Conservation (phyloP, 1,139 yeast species). For the Diutina ranongensis region DNA sequence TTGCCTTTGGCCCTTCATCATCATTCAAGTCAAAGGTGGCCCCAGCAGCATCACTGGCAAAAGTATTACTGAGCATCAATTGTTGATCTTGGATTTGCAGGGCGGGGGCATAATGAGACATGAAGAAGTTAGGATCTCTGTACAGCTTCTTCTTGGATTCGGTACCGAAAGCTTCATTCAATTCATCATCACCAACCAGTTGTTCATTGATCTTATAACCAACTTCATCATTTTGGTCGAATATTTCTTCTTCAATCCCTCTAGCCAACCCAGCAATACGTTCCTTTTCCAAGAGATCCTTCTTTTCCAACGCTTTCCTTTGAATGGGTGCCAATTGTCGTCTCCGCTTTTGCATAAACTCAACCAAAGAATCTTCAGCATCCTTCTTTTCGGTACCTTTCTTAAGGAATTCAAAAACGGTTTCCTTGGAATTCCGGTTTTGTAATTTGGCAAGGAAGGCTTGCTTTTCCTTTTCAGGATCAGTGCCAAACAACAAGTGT, state of each 20-base stretch:
- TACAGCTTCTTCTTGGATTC: conserved; percentile 44
- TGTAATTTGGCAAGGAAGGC: conserved; percentile 59
- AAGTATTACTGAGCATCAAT: conserved; percentile 41
- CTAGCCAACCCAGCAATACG: conserved; percentile 67
- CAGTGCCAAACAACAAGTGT: conserved; percentile 65
- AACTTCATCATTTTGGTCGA: conserved; percentile 42
- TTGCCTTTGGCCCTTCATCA: conserved; percentile 61
- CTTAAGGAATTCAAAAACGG: conserved; percentile 81
- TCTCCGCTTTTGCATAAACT: conserved; percentile 79
- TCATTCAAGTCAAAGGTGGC: conserved; percentile 80
- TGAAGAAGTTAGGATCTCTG: conserved; percentile 74
- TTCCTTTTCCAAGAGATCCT: conserved; percentile 61
- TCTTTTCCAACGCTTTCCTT: conserved; percentile 60
- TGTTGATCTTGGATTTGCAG: conserved; percentile 79
- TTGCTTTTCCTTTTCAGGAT: conserved; percentile 63
- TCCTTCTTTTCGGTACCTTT: conserved; percentile 27
- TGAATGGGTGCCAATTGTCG: conserved; percentile 83
- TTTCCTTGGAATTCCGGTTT: conserved; percentile 64
- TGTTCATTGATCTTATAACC: conserved; percentile 27
- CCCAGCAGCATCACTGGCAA: conserved; percentile 70
- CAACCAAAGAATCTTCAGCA: conserved; percentile 57
- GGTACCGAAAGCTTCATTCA: conserved; percentile 39
- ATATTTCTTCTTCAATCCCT: conserved; percentile 59
- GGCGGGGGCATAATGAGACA: conserved; percentile 86
- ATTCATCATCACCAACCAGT: conserved; percentile 34